Evolutionary conservation across 2,329 filamentous ascomycete species (phyloP).

Genomic region (Hypoxylon sp.): DNA sequence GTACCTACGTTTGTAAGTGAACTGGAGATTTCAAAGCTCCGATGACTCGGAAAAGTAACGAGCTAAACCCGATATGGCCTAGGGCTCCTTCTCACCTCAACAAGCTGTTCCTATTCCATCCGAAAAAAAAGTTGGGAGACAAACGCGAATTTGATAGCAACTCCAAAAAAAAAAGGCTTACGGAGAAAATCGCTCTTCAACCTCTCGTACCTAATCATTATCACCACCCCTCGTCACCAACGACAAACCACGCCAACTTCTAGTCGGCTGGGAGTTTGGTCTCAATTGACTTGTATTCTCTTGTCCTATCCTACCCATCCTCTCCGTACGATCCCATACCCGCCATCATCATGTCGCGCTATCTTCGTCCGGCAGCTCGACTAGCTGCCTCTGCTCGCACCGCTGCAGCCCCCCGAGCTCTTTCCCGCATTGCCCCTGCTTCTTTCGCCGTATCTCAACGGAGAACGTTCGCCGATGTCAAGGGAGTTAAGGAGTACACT

Average conservation of each 20-base stretch:
- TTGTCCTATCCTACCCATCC: constrained; percentile 16
- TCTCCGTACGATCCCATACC: constrained; percentile 30
- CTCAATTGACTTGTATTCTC: constrained; percentile 22
- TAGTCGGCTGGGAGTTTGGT: constrained; percentile 45
- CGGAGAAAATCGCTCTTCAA: constrained; percentile 52
- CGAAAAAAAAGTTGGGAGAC: constrained; percentile 50
- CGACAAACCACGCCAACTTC: constrained; percentile 34
- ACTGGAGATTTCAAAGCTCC: constrained; percentile 30
- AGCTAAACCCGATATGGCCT: constrained; percentile 38
- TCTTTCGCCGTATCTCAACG: constrained; percentile 61
- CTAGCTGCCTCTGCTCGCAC: constrained; percentile 62
- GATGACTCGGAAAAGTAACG: constrained; percentile 24
- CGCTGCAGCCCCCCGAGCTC: constrained; percentile 56
- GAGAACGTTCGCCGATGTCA: constrained; percentile 69
- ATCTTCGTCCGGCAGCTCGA: constrained; percentile 66
- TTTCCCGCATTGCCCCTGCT: constrained; percentile 56
- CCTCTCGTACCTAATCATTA: constrained; percentile 20
- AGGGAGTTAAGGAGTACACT: constrained; percentile 86
- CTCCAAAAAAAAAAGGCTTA: constrained; percentile 48
- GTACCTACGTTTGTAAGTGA: not conserved
- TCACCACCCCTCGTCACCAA: constrained; percentile 25
- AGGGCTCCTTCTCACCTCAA: constrained; percentile 43
- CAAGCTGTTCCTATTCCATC: constrained; percentile 48
- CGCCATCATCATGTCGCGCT: constrained; percentile 62
- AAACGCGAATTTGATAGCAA: constrained; percentile 40